phyloP scores from a whole-genome alignment of 225 moss, liverwort and hornwort species.

The Physcomitrium patens region DNA sequence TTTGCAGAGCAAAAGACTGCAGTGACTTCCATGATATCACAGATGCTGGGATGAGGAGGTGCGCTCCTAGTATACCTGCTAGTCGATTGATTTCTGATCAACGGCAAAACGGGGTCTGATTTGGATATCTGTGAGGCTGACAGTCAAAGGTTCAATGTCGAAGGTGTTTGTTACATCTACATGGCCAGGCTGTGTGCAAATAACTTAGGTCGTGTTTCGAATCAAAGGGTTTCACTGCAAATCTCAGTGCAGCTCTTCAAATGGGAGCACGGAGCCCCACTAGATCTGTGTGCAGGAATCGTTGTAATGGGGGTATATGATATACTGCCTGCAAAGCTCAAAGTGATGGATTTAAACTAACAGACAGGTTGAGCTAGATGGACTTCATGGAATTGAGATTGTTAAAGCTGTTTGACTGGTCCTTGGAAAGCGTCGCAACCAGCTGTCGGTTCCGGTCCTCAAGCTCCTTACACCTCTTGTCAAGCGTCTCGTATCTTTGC shows the following conservation, averaged over 20 bases:
- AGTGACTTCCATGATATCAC: background rate
- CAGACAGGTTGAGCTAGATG: background rate
- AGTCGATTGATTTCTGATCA: background rate
- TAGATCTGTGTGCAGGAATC: too few species aligned
- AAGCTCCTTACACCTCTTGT: constrained; percentile 28
- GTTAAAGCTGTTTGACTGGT: background rate
- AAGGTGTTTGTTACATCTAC: background rate
- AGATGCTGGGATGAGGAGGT: background rate
- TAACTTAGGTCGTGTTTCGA: constrained; percentile 16
- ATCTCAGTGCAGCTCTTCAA: too few species aligned
- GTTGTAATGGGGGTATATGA: background rate
- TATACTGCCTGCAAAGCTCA: background rate
- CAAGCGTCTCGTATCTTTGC: constrained; percentile 26
- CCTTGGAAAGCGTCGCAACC: constrained; percentile 17
- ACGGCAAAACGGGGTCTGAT: background rate
- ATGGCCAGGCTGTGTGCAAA: background rate
- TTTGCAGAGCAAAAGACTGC: background rate
- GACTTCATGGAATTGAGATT: constrained; percentile 21
- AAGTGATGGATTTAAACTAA: background rate
- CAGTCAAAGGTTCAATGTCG: too few species aligned
- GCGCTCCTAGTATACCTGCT: background rate
- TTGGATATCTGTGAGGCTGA: too few species aligned
- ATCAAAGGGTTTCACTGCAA: too few species aligned
- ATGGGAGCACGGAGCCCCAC: too few species aligned
- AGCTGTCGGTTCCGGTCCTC: constrained; percentile 39